A percentile compares a stretch with the other conserved stretches of the same genome.
phyloP scores from a whole-genome alignment of 1,284 basidiomycete species.

The Rhodotorula sp. region DNA sequence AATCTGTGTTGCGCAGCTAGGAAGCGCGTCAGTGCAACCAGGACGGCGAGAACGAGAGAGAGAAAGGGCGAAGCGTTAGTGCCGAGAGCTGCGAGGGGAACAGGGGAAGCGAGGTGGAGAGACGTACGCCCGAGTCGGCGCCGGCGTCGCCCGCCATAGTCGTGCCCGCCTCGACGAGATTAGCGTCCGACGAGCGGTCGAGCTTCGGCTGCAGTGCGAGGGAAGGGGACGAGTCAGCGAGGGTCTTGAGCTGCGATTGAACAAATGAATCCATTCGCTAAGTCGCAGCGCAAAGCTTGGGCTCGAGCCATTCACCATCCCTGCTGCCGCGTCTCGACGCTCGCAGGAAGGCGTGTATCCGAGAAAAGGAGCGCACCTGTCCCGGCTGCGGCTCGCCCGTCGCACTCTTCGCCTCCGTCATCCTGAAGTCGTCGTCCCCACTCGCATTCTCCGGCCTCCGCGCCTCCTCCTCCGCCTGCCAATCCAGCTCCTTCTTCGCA shows the following conservation, averaged over 20 bases:
- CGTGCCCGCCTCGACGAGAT: conserved; percentile 8
- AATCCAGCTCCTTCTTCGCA: neutral
- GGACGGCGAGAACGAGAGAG: neutral
- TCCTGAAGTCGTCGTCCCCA: neutral
- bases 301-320: too few relatives aligned
- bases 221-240: neutral
- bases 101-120: too few relatives aligned
- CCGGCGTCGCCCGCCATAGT: conserved; percentile 7
- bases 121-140: conserved; percentile 9
- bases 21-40: neutral
- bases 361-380: neutral
- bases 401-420: too few relatives aligned
- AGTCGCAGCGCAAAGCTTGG: neutral
- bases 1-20: neutral
- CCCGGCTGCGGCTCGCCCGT: conserved; percentile 2
- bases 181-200: neutral
- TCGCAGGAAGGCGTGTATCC: neutral
- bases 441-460: neutral
- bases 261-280: too few relatives aligned
- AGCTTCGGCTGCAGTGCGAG: neutral
- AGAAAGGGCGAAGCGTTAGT: neutral
- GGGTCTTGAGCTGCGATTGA: too few relatives aligned
- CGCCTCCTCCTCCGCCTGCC: neutral
- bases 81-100: neutral
- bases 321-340: too few relatives aligned